Evolutionary conservation across 176 grass and related monocot species (phyloP), one percentile per base, ranked within the genome.

Genomic region (Saccharum officinarum): DNA sequence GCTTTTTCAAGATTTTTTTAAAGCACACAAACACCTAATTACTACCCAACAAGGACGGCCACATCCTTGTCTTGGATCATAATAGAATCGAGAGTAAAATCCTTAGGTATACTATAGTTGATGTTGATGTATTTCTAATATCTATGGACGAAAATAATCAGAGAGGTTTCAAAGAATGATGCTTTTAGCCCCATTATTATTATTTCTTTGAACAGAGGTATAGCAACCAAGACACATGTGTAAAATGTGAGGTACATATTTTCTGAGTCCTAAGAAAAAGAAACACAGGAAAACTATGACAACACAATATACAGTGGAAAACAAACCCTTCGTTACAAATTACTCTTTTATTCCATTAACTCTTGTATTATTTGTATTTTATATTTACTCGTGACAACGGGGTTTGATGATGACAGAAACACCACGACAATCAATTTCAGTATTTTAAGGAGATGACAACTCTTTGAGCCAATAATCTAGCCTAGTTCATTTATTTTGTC

Each of bases 71-170:
- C 2, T 15, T 41, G 41, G 30, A 79, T 78, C 40, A 33, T 66
- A 47, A 15, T 11, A 82, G 49, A 63, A 77, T 88, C 80, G 83
- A 73, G 18, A 36, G 28, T 38, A 84, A 68, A 84, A 74, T 84
- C 67, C 46, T 40, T 54, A 33, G 57, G 28, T 14, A 82, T 57
- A 57, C 38, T 54, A 46, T 44, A 26, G 11, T 3, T 36, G 74
- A 79, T 22, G 44, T 73, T 10, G 15, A 80, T 25, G 1, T 44
- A 28, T 41, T 79, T 63, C 44, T 75, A 4, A 10, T 71, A 45
- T 54, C 55, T 25, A 16, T 79, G 77, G 44, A 66, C 20, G 18
- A 50, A 67, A 38, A 65, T 55, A 18, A 79, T 64, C 9, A 4
- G 9, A 16, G 12, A 73, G 70, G 25, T 46, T 73, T 12, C 40